Percentiles rank a stretch among this genome's conserved stretches.
phyloP scores from a whole-genome alignment of 305 asterid genomes.

The Solanum aculeatissimum region DNA sequence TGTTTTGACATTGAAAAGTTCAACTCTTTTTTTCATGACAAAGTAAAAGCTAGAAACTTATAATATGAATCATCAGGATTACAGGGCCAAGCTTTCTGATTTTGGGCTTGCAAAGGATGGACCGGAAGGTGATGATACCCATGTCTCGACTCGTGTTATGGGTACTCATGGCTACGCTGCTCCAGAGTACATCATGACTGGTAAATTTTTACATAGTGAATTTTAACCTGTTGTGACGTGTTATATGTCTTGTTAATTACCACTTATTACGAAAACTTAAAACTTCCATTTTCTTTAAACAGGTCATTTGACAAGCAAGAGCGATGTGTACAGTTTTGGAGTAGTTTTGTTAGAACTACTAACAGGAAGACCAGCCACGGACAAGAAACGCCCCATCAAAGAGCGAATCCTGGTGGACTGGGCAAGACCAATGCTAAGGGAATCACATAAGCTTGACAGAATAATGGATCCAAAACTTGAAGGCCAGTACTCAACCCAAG shows the following conservation, averaged over 20 bases:
- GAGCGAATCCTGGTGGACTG: conserved; percentile 8
- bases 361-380: conserved; percentile 11
- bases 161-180: conserved; percentile 23
- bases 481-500: conserved; percentile 12
- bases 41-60: not conserved
- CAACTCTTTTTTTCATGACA: not conserved
- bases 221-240: not conserved
- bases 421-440: conserved; percentile 16
- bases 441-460: conserved; percentile 6
- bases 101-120: conserved; percentile 21
- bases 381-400: conserved; percentile 5
- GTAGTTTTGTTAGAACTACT: conserved; percentile 17
- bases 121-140: conserved; percentile 11
- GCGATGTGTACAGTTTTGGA: conserved; percentile 20
- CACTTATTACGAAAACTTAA: not conserved
- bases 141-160: conserved; percentile 13
- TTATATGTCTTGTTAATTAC: not conserved
- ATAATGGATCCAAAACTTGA: conserved; percentile 21
- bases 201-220: not conserved
- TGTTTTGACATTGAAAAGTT: not conserved
- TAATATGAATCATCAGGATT: conserved; percentile 9
- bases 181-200: conserved; percentile 21
- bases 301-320: conserved; percentile 20
- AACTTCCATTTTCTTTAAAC: not conserved
- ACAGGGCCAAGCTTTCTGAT: conserved; percentile 15